Evolutionary conservation across 1,139 yeast genomes (phyloP).

Genomic region (Pichia sp.): DNA sequence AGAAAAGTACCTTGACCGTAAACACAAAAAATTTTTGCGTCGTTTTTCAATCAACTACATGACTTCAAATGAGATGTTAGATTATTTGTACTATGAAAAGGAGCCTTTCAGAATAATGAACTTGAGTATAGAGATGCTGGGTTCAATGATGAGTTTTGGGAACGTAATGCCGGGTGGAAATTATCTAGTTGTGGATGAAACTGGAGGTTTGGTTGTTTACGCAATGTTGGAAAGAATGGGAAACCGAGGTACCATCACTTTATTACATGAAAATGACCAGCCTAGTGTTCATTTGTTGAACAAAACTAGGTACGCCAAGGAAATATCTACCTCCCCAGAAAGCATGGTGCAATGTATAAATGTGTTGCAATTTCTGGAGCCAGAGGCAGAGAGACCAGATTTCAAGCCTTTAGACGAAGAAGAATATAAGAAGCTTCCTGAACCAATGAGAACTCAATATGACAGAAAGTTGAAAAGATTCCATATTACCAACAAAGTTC

Average conservation of each 20-base stretch:
- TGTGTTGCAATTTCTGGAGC: conserved; percentile 77
- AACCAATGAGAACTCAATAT: conserved; percentile 63
- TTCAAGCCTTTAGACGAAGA: conserved; percentile 49
- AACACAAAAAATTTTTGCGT: conserved; percentile 85
- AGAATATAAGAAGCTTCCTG: conserved; percentile 52
- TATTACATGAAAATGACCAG: conserved; percentile 90
- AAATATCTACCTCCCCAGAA: conserved; percentile 43
- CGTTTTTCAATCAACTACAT: conserved; percentile 78
- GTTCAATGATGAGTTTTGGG: conserved; percentile 68
- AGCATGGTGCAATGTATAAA: conserved; percentile 65
- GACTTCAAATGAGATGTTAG: conserved; percentile 70
- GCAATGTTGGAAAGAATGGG: conserved; percentile 89
- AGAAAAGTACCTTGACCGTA: conserved; percentile 84
- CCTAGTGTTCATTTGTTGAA: conserved; percentile 71
- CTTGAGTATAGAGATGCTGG: conserved; percentile 79
- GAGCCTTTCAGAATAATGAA: conserved; percentile 74
- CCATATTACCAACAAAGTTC: conserved; percentile 47
- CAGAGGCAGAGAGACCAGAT: conserved; percentile 53
- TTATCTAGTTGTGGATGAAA: conserved; percentile 84
- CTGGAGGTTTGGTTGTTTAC: conserved; percentile 79
- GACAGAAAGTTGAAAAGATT: conserved; percentile 60
- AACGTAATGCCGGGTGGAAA: conserved; percentile 87
- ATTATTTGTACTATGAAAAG: conserved; percentile 61
- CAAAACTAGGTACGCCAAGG: conserved; percentile 59
- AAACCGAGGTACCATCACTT: conserved; percentile 70